Evolutionary conservation across 441 rosid genomes (phyloP).

Genomic region (Mallotus japonicus): DNA sequence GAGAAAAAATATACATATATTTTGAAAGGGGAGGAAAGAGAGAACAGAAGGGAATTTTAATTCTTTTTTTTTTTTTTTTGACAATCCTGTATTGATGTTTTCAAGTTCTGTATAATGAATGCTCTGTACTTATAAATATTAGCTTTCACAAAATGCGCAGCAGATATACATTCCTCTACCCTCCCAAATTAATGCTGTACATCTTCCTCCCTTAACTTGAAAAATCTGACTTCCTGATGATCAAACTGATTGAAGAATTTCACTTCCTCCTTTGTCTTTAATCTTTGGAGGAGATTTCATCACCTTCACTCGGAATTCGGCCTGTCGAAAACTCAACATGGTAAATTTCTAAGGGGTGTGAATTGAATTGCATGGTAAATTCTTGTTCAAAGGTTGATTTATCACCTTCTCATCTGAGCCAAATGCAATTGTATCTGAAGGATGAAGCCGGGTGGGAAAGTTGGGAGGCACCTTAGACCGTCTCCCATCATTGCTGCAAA

Average conservation of each 20-base stretch:
- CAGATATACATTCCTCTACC: slow-evolving; percentile 15
- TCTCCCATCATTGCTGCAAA: slow-evolving; percentile 61
- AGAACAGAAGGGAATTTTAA: neutral
- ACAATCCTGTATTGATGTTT: slow-evolving; percentile 7
- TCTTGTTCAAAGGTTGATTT: neutral
- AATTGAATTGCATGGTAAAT: neutral
- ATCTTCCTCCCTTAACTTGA: slow-evolving; percentile 15
- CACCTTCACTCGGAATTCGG: slow-evolving; percentile 65
- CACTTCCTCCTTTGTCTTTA: slow-evolving; percentile 30
- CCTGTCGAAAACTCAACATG: slow-evolving; percentile 40
- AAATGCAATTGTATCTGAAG: slow-evolving; percentile 60
- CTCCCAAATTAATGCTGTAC: slow-evolving; percentile 35
- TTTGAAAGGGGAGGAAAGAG: neutral
- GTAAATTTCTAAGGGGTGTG: neutral
- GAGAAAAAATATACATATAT: no score
- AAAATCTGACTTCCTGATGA: neutral
- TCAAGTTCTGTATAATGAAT: slow-evolving; percentile 9
- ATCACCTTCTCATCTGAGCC: slow-evolving; percentile 69
- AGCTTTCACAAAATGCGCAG: neutral
- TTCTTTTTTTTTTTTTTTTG: neutral
- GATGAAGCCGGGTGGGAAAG: slow-evolving; percentile 51
- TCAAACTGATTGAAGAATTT: slow-evolving; percentile 56
- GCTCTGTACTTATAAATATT: neutral
- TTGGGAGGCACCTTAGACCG: slow-evolving; percentile 54
- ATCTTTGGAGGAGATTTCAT: slow-evolving; percentile 36